phyloP scores from a whole-genome alignment of 164 flowering plant species.

The Sedum album region DNA sequence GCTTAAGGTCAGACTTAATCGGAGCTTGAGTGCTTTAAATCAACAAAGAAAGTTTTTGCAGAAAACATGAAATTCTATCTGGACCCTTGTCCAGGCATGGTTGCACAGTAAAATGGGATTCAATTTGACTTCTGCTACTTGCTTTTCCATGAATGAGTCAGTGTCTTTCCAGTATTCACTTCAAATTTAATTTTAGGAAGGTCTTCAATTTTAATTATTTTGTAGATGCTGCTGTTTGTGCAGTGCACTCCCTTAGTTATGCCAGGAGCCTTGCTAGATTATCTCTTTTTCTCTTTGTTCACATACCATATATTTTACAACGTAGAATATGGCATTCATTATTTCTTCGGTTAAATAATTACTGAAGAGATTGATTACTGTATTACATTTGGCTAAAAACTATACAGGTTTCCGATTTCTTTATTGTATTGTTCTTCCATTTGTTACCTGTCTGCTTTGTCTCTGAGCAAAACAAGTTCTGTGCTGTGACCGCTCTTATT shows the following conservation, averaged over 20 bases:
- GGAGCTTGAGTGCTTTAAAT: background rate
- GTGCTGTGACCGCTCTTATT: constrained; percentile 15
- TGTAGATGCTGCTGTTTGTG: background rate
- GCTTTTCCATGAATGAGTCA: background rate
- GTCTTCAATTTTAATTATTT: background rate
- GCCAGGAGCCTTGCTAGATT: background rate
- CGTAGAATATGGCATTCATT: background rate
- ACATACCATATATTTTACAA: background rate
- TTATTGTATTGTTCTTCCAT: background rate
- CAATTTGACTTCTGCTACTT: background rate
- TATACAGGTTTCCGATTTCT: background rate
- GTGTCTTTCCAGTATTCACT: background rate
- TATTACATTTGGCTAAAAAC: too few relatives aligned
- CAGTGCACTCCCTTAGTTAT: background rate
- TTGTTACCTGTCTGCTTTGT: background rate
- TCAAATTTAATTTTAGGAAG: background rate
- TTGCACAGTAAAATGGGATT: too few relatives aligned
- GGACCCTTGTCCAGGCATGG: too few relatives aligned
- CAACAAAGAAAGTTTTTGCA: background rate
- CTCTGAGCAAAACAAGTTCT: background rate
- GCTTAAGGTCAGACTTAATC: constrained; percentile 51
- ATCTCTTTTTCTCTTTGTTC: constrained; percentile 1
- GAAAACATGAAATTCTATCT: background rate
- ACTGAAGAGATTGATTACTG: background rate
- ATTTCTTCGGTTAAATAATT: too few relatives aligned